Conservation (phyloP, 2,329 filamentous ascomycete species). For the Zymoseptoria ardabiliae region DNA sequence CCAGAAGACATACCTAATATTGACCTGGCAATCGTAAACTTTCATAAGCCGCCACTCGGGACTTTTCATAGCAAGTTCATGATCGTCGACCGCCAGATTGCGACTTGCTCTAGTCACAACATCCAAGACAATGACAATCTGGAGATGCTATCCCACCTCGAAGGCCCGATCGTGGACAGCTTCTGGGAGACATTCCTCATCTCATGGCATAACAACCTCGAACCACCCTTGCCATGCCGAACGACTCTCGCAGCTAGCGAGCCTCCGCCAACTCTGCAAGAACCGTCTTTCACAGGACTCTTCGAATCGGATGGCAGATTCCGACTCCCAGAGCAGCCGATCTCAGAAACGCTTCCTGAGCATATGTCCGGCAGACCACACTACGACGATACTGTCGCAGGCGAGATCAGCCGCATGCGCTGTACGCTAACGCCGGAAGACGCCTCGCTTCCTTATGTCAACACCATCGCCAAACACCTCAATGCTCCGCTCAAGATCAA, state of each 20-base stretch:
- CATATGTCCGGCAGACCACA: slow-evolving; percentile 54
- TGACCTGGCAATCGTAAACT: slow-evolving; percentile 66
- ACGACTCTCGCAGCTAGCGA: slow-evolving; percentile 42
- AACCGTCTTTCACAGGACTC: slow-evolving; percentile 26
- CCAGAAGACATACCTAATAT: slow-evolving; percentile 62
- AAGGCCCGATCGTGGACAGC: slow-evolving; percentile 69
- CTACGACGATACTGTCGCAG: slow-evolving; percentile 55
- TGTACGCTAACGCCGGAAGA: slow-evolving; percentile 45
- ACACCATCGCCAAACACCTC: slow-evolving; percentile 58
- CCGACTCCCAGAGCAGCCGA: slow-evolving; percentile 18
- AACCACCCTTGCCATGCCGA: slow-evolving; percentile 53
- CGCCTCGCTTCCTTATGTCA: slow-evolving; percentile 45
- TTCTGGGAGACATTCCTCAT: slow-evolving; percentile 68
- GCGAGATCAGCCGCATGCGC: slow-evolving; percentile 57
- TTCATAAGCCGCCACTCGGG: slow-evolving; percentile 61
- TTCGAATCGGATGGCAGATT: slow-evolving; percentile 26
- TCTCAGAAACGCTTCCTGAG: slow-evolving; percentile 38
- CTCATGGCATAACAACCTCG: slow-evolving; percentile 59
- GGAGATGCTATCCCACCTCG: slow-evolving; percentile 68
- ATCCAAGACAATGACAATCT: slow-evolving; percentile 66
- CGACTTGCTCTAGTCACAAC: slow-evolving; percentile 69
- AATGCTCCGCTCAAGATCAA: slow-evolving; percentile 34
- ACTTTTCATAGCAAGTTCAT: slow-evolving; percentile 76
- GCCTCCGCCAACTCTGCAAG: slow-evolving; percentile 27
- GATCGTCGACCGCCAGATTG: slow-evolving; percentile 65